phyloP scores from a whole-genome alignment of 176 grass and related monocot genomes.

The Alopecurus myosuroides region DNA sequence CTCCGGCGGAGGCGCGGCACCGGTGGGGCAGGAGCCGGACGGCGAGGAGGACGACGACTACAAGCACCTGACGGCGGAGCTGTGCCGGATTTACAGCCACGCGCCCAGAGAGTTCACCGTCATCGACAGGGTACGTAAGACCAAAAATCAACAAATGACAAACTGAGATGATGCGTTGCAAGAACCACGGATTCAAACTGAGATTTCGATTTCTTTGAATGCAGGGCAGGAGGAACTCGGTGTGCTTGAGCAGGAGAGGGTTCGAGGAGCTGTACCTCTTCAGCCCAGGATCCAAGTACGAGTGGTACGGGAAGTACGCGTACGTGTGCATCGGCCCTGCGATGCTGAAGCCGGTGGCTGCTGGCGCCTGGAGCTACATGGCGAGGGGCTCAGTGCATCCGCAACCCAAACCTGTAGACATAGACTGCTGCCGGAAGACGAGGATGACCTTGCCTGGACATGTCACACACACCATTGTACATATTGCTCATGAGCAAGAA shows the following conservation, averaged over 20 bases:
- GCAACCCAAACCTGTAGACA: constrained; percentile 66
- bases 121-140: constrained; percentile 57
- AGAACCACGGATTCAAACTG: background rate
- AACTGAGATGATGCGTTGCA: background rate
- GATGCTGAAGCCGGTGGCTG: constrained; percentile 37
- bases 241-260: constrained; percentile 56
- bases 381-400: constrained; percentile 51
- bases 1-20: background rate
- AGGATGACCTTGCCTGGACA: background rate
- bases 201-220: background rate
- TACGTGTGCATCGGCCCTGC: constrained; percentile 66
- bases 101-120: constrained; percentile 68
- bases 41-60: constrained; percentile 75
- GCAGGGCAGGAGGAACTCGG: constrained; percentile 78
- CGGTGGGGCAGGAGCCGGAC: constrained; percentile 22
- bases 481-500: background rate
- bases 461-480: background rate
- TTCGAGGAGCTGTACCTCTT: constrained; percentile 72
- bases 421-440: background rate
- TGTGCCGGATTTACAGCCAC: constrained; percentile 60
- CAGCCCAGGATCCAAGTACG: constrained; percentile 71
- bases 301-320: constrained; percentile 76
- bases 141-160: background rate
- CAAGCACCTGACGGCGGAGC: constrained; percentile 49
- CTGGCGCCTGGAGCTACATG: constrained; percentile 50